Conservation (phyloP, 1,284 basidiomycete species). For the Caloboletus firmus region DNA sequence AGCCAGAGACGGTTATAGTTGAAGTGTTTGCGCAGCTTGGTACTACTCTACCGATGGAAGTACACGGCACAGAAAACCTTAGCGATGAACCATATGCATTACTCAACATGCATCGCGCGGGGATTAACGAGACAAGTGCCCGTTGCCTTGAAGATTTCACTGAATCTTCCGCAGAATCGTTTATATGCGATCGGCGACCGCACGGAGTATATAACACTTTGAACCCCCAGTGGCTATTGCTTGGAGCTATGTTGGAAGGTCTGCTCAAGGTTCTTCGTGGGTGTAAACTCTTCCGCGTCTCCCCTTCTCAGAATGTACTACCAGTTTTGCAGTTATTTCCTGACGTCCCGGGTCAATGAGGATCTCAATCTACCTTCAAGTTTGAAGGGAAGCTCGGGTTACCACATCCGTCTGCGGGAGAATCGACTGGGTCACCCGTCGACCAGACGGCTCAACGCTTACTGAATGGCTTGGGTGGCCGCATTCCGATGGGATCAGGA, state of each 20-base stretch:
- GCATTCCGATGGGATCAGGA: not conserved
- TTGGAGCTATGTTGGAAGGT: not conserved
- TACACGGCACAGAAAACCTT: not conserved
- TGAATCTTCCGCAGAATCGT: not conserved
- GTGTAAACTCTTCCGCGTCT: not conserved
- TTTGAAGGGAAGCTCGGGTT: not conserved
- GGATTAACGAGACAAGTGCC: not conserved
- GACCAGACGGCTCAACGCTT: not conserved
- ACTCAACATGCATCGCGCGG: no score
- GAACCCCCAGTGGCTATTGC: not conserved
- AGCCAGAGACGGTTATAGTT: not conserved
- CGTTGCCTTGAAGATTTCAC: not conserved
- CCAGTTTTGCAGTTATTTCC: not conserved
- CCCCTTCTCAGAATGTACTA: not conserved
- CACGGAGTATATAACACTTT: not conserved
- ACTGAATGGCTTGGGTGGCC: not conserved
- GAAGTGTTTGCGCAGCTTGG: not conserved
- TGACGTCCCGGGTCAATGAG: not conserved
- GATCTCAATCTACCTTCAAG: no score
- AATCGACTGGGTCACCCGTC: not conserved
- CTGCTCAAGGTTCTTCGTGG: not conserved
- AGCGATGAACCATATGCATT: not conserved
- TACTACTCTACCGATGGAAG: not conserved
- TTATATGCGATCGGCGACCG: not conserved
- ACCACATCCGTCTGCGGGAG: not conserved